Percentiles rank a stretch among this genome's conserved stretches.
These are phyloP conservation scores for Malassezia yamatoensis DNA, from an alignment of 1,284 basidiomycete genomes.

Conservation along the genomic window DNA sequence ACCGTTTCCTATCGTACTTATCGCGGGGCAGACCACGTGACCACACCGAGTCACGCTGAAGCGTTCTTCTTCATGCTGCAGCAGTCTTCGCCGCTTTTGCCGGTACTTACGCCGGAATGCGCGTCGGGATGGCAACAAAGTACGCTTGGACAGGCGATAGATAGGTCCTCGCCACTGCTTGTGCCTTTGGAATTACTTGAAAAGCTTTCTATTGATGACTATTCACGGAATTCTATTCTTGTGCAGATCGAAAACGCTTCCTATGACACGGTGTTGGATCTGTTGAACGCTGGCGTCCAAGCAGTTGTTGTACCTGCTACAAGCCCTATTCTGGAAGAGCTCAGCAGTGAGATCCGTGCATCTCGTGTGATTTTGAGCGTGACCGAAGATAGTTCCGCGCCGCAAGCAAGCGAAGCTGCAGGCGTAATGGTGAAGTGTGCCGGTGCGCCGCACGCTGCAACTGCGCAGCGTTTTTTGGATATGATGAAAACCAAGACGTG, in stretches of 20 bases:
- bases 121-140: constrained; percentile 7
- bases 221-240: constrained; percentile 19
- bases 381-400: constrained; percentile 17
- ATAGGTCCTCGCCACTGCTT: constrained; percentile 25
- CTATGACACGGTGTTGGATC: constrained; percentile 27
- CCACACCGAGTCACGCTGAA: not conserved
- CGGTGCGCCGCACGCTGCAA: constrained; percentile 21
- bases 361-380: constrained; percentile 27
- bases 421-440: constrained; percentile 25
- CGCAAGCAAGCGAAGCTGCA: constrained; percentile 20
- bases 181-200: constrained; percentile 15
- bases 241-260: constrained; percentile 15
- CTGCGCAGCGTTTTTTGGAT: constrained; percentile 23
- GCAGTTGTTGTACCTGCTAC: constrained; percentile 25
- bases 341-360: constrained; percentile 22
- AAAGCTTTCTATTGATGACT: constrained; percentile 11
- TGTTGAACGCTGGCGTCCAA: constrained; percentile 37
- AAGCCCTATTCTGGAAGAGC: constrained; percentile 21
- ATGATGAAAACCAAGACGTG: constrained; percentile 27
- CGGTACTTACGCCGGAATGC: constrained; percentile 21
- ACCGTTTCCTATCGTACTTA: not conserved
- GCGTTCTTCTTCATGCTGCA: constrained; percentile 24
- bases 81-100: constrained; percentile 31
- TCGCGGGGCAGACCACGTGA: not conserved
- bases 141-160: constrained; percentile 18